phyloP scores from a whole-genome alignment of 1,139 yeast species.

The Sporopachydermia cereana region DNA sequence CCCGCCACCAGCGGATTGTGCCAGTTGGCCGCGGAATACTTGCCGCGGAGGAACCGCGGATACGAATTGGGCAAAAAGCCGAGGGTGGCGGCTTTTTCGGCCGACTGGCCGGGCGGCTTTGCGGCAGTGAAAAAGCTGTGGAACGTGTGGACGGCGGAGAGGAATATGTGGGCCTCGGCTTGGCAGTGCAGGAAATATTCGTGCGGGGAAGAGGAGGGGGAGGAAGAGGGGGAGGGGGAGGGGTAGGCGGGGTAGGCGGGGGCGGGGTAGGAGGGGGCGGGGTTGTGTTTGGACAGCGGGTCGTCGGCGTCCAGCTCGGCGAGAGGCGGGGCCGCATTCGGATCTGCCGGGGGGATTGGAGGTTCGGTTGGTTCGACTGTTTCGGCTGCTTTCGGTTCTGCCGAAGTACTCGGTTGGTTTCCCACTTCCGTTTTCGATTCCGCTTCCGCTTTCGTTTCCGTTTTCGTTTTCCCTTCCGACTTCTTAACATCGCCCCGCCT shows the following conservation, averaged over 20 bases:
- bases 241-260: not conserved
- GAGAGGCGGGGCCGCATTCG: not conserved
- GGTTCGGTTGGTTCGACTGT: not conserved
- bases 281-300: not conserved
- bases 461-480: not conserved
- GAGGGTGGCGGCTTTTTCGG: not conserved
- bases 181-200: constrained; percentile 6
- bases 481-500: not conserved
- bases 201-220: not conserved
- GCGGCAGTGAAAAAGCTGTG: not conserved
- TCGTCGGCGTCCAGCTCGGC: constrained; percentile 3
- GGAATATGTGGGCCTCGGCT: not conserved
- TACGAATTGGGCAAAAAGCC: not conserved
- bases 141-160: constrained; percentile 2
- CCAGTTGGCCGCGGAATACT: not conserved
- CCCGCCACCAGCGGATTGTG: not conserved
- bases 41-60: not conserved
- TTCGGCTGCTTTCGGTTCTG: not conserved
- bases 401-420: not conserved
- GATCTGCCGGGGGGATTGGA: not conserved
- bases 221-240: not conserved
- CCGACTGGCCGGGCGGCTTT: no score
- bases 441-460: not conserved
- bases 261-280: not conserved
- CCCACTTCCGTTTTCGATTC: not conserved